These are phyloP conservation scores for Graphium sp. DNA, from an alignment of 2,329 filamentous ascomycete species.

Conservation along the genomic window DNA sequence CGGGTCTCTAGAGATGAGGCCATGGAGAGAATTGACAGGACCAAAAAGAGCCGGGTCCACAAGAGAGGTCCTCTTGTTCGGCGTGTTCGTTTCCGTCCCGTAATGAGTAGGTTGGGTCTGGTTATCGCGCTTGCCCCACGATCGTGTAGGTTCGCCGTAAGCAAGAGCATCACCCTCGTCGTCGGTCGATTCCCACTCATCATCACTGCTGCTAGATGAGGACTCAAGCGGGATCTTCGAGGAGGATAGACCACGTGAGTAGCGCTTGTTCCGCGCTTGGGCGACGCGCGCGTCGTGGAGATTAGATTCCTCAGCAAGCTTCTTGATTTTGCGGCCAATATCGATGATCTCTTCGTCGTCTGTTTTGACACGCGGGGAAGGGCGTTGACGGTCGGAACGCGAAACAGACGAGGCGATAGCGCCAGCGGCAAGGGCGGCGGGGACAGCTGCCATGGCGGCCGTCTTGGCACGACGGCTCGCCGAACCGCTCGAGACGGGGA, in stretches of 20 bases:
- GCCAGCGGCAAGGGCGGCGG: constrained; percentile 3
- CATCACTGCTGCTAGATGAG: constrained; percentile 20
- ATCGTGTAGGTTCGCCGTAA: too few relatives aligned
- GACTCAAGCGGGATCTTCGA: constrained; percentile 21
- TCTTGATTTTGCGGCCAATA: constrained; percentile 34
- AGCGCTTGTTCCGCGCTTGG: background rate
- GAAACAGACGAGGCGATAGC: constrained; percentile 3
- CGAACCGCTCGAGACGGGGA: too few relatives aligned
- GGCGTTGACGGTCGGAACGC: background rate
- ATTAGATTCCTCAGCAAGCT: constrained; percentile 33
- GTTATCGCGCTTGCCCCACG: too few relatives aligned
- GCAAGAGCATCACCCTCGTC: constrained; percentile 22
- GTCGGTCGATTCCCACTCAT: constrained; percentile 40
- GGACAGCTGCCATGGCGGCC: too few relatives aligned
- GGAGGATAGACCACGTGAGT: constrained; percentile 17
- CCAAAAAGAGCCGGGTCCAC: constrained; percentile 44
- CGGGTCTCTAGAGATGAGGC: constrained; percentile 24
- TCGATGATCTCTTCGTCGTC: constrained; percentile 37
- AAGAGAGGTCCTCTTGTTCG: constrained; percentile 27
- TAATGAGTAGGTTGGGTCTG: constrained; percentile 1
- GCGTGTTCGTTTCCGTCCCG: background rate
- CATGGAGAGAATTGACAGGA: constrained; percentile 42
- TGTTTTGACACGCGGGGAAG: background rate
- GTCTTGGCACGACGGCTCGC: too few relatives aligned
- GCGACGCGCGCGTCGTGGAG: constrained; percentile 26